These are phyloP conservation scores for Isoetes taiwanensis DNA, from an alignment of 75 land plant genomes.

Conservation along the genomic window DNA sequence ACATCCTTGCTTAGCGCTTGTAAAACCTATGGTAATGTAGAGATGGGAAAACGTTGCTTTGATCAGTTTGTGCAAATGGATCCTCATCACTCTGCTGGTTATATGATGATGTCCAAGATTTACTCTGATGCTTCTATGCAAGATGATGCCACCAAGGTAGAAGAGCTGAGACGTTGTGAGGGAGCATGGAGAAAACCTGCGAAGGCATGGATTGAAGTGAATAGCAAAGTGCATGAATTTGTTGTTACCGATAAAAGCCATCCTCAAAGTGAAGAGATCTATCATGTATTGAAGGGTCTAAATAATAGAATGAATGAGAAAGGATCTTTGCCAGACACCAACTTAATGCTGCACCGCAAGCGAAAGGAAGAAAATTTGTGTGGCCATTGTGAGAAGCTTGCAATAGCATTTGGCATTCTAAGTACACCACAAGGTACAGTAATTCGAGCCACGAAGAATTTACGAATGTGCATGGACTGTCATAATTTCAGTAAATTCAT, in stretches of 20 bases:
- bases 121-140: conserved; percentile 9
- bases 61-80: conserved; percentile 10
- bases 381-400: conserved; percentile 7
- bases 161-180: no score
- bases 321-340: conserved; percentile 3
- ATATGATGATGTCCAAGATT: conserved; percentile 18
- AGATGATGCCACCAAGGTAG: conserved; percentile 11
- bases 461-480: no score
- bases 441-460: no score
- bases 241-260: no score
- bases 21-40: conserved; percentile 17
- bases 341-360: conserved; percentile 12
- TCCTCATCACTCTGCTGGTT: conserved; percentile 8
- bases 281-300: no score
- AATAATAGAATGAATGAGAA: no score
- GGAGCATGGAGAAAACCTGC: no score
- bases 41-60: conserved; percentile 15
- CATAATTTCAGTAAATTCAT: no score
- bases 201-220: no score
- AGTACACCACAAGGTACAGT: no score
- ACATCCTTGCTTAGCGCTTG: conserved; percentile 20
- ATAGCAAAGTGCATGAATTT: no score
- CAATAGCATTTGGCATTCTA: conserved; percentile 5
- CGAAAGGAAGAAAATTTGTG: background rate
- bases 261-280: no score